A percentile compares a stretch with the other conserved stretches of the same genome.
Evolutionary conservation across 2,329 filamentous ascomycete genomes (phyloP).

Genomic region (Beauveria asiatica): DNA sequence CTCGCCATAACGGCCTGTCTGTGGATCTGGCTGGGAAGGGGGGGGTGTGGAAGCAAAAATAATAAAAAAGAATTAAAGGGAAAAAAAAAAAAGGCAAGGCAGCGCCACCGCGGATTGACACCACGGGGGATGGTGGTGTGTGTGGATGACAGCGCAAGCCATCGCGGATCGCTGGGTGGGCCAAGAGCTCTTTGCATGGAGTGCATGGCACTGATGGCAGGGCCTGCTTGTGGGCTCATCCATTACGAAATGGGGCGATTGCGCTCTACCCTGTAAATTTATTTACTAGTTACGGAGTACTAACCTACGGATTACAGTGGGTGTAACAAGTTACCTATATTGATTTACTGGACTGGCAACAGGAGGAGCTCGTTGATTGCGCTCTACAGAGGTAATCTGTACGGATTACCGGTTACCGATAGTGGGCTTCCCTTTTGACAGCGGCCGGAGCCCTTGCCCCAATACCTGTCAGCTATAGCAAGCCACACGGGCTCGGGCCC

Average conservation of each 20-base stretch:
- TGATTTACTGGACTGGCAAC: neutral
- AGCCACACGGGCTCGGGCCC: neutral
- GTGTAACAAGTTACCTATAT: too few relatives aligned
- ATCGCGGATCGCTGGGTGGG: constrained; percentile 15
- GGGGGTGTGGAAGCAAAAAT: too few relatives aligned
- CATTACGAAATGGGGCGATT: constrained; percentile 12
- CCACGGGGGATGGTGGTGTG: constrained; percentile 11
- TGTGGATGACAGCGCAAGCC: constrained; percentile 17
- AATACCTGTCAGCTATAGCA: neutral
- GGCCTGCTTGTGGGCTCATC: constrained; percentile 16
- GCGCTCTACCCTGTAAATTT: neutral
- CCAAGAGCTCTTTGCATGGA: constrained; percentile 14
- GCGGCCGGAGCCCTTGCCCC: neutral
- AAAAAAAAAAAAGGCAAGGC: too few relatives aligned
- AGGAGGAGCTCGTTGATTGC: neutral
- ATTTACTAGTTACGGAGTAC: too few relatives aligned
- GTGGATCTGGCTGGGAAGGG: neutral
- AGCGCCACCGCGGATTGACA: constrained; percentile 15
- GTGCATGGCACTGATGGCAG: too few relatives aligned
- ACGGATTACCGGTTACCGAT: too few relatives aligned
- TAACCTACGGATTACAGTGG: too few relatives aligned
- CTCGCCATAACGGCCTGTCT: neutral
- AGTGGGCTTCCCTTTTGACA: neutral
- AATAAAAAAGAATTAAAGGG: too few relatives aligned
- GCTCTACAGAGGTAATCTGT: too few relatives aligned